Percentiles rank a stretch among this genome's conserved stretches.
Evolutionary conservation across 2,329 filamentous ascomycete genomes (phyloP).

Genomic region (Aspergillus sp.): DNA sequence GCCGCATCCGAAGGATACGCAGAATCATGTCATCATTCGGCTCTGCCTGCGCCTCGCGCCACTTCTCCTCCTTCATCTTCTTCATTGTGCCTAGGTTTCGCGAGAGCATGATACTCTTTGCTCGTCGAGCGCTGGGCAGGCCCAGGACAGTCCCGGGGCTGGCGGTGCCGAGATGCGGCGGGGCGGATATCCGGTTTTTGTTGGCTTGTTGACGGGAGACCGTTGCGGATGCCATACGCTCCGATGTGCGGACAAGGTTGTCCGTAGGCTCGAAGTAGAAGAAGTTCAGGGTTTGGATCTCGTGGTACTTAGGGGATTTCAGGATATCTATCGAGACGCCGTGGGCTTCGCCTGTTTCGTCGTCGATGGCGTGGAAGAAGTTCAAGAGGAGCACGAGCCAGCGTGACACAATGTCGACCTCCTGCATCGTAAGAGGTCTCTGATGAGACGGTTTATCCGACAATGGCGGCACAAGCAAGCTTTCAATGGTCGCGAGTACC

Average conservation of each 20-base stretch:
- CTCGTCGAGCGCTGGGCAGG: conserved; percentile 41
- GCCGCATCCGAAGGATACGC: conserved; percentile 86
- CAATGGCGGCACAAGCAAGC: conserved; percentile 79
- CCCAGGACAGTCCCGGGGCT: conserved; percentile 41
- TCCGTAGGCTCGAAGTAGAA: conserved; percentile 95
- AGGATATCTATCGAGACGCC: conserved; percentile 86
- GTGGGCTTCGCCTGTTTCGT: conserved; percentile 70
- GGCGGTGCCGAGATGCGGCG: conserved; percentile 42
- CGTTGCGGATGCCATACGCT: conserved; percentile 86
- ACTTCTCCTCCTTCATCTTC: conserved; percentile 89
- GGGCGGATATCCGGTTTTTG: conserved; percentile 62
- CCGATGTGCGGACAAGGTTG: conserved; percentile 86
- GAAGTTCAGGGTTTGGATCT: conserved; percentile 92
- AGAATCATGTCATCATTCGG: conserved; percentile 98
- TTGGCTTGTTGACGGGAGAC: conserved; percentile 64
- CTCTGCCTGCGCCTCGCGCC: conserved; percentile 90
- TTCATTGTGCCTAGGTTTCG: conserved; percentile 94
- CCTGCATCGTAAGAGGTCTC: conserved; percentile 71
- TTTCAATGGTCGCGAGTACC: conserved; percentile 83
- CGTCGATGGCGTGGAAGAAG: conserved; percentile 91
- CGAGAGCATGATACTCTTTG: conserved; percentile 78
- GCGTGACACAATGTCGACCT: conserved; percentile 88
- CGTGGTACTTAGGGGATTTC: conserved; percentile 96
- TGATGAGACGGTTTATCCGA: conserved; percentile 91
- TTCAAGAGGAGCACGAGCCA: conserved; percentile 86